A percentile compares a stretch with the other conserved stretches of the same genome.
phyloP scores from a whole-genome alignment of 208 protist genomes.

The Strigomonas culicis region DNA sequence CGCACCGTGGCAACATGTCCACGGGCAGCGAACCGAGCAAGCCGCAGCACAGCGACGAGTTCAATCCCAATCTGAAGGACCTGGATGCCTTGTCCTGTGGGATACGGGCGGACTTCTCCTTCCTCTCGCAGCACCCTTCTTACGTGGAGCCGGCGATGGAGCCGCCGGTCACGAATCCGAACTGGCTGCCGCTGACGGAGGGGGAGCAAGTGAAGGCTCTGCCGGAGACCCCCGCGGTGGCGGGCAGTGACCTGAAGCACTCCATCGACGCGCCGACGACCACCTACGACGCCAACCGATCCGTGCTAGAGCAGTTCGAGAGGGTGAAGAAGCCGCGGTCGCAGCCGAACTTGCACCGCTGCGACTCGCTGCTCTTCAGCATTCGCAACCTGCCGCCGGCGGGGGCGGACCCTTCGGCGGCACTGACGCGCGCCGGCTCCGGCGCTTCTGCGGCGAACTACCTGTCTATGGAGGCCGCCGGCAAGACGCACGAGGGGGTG shows the following conservation, averaged over 20 bases:
- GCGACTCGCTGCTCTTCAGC: constrained; percentile 4
- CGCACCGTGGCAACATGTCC: not conserved
- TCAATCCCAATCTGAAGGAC: not conserved
- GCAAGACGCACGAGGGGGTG: not conserved
- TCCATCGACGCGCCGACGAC: not conserved
- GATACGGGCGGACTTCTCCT: constrained; percentile 2
- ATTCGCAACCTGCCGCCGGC: constrained; percentile 4
- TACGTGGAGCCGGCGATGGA: constrained; percentile 5
- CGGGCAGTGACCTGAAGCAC: not conserved
- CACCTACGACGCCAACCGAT: not conserved
- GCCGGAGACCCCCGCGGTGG: not conserved
- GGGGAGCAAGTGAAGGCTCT: not conserved
- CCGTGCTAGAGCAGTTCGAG: not conserved
- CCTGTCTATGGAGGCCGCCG: no score
- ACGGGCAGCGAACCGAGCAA: not conserved
- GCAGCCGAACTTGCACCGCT: constrained; percentile 4
- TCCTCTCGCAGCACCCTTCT: not conserved
- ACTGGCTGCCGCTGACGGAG: constrained; percentile 4
- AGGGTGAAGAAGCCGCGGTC: not conserved
- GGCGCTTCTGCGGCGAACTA: no score
- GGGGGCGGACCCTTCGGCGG: not conserved
- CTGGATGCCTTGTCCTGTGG: constrained; percentile 1
- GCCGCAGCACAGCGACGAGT: not conserved
- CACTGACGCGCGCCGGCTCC: not conserved
- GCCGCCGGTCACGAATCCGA: constrained; percentile 8